Percentiles rank a stretch among this genome's conserved stretches.
phyloP scores from a whole-genome alignment of 2,329 filamentous ascomycete genomes.

The Pseudocercospora crystallina region DNA sequence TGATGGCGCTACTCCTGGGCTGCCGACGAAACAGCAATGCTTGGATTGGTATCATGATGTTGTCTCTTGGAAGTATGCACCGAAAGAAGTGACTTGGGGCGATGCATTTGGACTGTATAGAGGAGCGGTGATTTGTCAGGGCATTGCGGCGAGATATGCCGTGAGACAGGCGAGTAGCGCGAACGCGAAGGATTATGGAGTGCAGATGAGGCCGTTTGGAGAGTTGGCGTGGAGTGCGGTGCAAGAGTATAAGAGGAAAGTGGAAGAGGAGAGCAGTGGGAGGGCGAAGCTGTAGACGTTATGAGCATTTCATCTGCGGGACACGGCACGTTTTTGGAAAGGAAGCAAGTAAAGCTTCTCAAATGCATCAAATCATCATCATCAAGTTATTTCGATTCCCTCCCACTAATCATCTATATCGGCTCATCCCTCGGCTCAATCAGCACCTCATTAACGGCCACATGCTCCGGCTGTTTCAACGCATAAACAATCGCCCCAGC shows the following conservation, averaged over 20 bases:
- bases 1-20: slow-evolving; percentile 63
- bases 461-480: slow-evolving; percentile 70
- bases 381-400: background rate
- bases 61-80: slow-evolving; percentile 68
- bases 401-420: slow-evolving; percentile 48
- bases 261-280: slow-evolving; percentile 28
- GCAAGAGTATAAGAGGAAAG: slow-evolving; percentile 41
- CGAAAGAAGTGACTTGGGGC: slow-evolving; percentile 61
- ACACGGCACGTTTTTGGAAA: too few species aligned
- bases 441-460: slow-evolving; percentile 76
- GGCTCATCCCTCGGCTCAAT: slow-evolving; percentile 77
- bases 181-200: slow-evolving; percentile 71
- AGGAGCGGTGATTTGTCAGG: slow-evolving; percentile 70
- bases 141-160: slow-evolving; percentile 87
- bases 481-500: slow-evolving; percentile 73
- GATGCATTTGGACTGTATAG: slow-evolving; percentile 63
- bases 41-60: slow-evolving; percentile 66
- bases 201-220: slow-evolving; percentile 69
- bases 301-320: too few species aligned
- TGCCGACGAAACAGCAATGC: slow-evolving; percentile 60
- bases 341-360: too few species aligned
- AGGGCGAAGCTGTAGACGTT: slow-evolving; percentile 17
- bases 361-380: too few species aligned
- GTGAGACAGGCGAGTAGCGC: slow-evolving; percentile 84
- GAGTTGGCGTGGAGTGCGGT: slow-evolving; percentile 77